phyloP scores from a whole-genome alignment of 2,329 filamentous ascomycete genomes.

The Apiospora arundinis region DNA sequence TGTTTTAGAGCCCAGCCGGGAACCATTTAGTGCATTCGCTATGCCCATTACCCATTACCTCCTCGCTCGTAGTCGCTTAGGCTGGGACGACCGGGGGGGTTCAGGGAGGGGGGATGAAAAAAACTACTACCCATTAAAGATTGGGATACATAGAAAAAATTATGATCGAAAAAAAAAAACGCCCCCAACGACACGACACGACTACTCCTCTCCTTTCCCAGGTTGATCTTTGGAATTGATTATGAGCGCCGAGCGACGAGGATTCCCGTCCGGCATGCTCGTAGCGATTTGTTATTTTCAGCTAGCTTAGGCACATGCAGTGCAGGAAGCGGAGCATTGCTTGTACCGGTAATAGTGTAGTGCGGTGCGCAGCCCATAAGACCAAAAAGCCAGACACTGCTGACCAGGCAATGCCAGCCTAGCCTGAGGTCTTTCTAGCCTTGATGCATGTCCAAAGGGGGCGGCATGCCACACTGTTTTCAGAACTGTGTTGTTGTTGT shows the following conservation, averaged over 20 bases:
- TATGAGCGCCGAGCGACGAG: slow-evolving; percentile 4
- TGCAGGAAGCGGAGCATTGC: slow-evolving; percentile 12
- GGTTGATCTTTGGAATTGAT: slow-evolving; percentile 11
- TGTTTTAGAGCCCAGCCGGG: slow-evolving; percentile 15
- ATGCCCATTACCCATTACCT: neutral
- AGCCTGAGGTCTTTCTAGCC: slow-evolving; percentile 4
- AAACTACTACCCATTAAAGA: neutral
- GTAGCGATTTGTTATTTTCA: slow-evolving; percentile 16
- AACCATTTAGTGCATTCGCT: slow-evolving; percentile 1
- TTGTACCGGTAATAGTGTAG: neutral
- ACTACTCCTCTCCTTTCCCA: neutral
- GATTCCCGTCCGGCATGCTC: slow-evolving; percentile 7
- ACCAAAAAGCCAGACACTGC: slow-evolving; percentile 19
- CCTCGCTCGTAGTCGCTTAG: slow-evolving; percentile 4
- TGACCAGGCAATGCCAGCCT: slow-evolving; percentile 18
- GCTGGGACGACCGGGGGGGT: neutral
- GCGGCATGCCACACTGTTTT: slow-evolving; percentile 17
- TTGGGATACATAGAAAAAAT: neutral
- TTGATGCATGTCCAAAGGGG: slow-evolving; percentile 16
- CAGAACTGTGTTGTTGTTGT: slow-evolving; percentile 12
- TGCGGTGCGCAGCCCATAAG: neutral
- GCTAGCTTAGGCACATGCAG: slow-evolving; percentile 18
- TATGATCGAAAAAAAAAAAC: neutral
- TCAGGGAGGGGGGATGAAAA: neutral
- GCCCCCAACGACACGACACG: neutral